Percentiles rank a stretch among this genome's conserved stretches.
These are phyloP conservation scores for Penicillium olsonii DNA, from an alignment of 2,329 filamentous ascomycete species.

Conservation along the genomic window DNA sequence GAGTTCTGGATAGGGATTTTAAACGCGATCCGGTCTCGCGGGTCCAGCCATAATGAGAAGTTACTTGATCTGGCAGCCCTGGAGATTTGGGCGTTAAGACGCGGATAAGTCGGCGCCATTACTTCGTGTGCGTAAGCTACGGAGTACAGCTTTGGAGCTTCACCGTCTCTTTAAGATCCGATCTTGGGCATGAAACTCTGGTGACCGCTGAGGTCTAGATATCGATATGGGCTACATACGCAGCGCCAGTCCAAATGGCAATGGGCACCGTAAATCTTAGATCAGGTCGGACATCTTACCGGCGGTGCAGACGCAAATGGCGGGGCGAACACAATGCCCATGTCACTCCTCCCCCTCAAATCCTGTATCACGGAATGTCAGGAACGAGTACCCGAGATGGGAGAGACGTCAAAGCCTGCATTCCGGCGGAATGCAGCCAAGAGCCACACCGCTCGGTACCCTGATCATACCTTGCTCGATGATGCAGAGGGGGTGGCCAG, in stretches of 20 bases:
- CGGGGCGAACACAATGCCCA: constrained; percentile 12
- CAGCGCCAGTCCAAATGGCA: constrained; percentile 17
- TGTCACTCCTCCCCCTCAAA: constrained; percentile 5
- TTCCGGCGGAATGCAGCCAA: constrained; percentile 22
- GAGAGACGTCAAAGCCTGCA: constrained; percentile 5
- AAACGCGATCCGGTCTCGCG: no score
- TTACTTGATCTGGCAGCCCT: neutral
- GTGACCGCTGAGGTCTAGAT: constrained; percentile 15
- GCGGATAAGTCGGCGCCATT: constrained; percentile 5
- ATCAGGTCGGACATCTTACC: constrained; percentile 15
- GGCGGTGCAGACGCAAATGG: constrained; percentile 25
- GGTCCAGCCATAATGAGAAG: no score
- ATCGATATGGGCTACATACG: constrained; percentile 24
- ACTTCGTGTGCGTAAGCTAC: constrained; percentile 3
- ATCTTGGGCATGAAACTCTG: constrained; percentile 13
- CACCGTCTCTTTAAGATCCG: constrained; percentile 27
- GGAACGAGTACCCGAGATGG: constrained; percentile 3
- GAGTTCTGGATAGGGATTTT: no score
- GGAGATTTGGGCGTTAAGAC: neutral
- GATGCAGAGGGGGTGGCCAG: constrained; percentile 8
- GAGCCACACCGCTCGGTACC: constrained; percentile 22
- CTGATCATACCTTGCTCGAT: neutral
- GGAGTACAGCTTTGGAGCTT: constrained; percentile 8
- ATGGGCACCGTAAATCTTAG: constrained; percentile 14
- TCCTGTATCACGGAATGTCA: constrained; percentile 1